phyloP scores from a whole-genome alignment of 129 eudicot genomes.

The Escallonia rubra region DNA sequence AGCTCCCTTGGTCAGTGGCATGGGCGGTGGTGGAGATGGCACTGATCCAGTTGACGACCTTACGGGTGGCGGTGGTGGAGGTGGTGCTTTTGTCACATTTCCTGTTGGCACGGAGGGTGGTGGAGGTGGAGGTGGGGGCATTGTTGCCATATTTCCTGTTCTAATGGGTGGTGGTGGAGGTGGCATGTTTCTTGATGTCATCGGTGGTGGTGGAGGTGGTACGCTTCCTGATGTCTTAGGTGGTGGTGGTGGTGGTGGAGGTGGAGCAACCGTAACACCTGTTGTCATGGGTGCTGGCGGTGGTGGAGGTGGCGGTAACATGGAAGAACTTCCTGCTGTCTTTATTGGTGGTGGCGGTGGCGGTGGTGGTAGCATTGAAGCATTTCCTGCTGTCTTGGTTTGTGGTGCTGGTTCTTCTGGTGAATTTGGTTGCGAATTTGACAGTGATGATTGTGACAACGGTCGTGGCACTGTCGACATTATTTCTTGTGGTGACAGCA shows the following conservation, averaged over 20 bases:
- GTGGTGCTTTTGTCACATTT: slow-evolving; percentile 20
- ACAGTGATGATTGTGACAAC: neutral
- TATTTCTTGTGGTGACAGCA: neutral
- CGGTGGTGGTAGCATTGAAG: neutral
- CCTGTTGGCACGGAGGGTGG: slow-evolving; percentile 18
- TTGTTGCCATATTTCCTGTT: neutral
- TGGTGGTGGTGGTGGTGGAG: slow-evolving; percentile 23
- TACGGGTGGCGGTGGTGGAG: slow-evolving; percentile 42
- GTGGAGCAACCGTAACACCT: slow-evolving; percentile 8
- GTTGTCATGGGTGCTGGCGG: slow-evolving; percentile 11
- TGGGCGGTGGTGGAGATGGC: slow-evolving; percentile 31
- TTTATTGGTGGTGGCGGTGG: slow-evolving; percentile 23
- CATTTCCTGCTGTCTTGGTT: slow-evolving; percentile 3
- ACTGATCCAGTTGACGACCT: slow-evolving; percentile 18
- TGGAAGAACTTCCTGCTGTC: neutral
- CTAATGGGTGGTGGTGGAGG: slow-evolving; percentile 27
- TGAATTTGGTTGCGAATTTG: slow-evolving; percentile 3
- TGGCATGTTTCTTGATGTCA: slow-evolving; percentile 13
- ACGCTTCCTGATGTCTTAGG: slow-evolving; percentile 3
- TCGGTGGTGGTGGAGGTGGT: slow-evolving; percentile 25
- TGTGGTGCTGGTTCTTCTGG: slow-evolving; percentile 11
- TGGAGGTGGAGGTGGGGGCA: slow-evolving; percentile 39
- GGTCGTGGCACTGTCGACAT: neutral
- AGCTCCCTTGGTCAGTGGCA: slow-evolving; percentile 7
- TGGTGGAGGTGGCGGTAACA: slow-evolving; percentile 24